A percentile compares a stretch with the other conserved stretches of the same genome.
These are phyloP conservation scores for Aspergillus piperis DNA, from an alignment of 2,329 filamentous ascomycete genomes.

Conservation along the genomic window DNA sequence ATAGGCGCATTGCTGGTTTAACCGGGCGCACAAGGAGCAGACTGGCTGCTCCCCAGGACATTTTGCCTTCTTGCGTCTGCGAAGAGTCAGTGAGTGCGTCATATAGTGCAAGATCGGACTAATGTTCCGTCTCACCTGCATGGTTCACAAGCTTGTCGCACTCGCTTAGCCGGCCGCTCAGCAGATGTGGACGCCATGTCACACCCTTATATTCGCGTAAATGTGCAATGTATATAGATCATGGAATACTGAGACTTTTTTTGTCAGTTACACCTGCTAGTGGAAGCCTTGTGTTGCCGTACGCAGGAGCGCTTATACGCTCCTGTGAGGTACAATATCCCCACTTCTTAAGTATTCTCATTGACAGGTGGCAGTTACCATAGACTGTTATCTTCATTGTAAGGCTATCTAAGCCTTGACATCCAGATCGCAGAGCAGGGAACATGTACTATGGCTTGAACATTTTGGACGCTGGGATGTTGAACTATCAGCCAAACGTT, in stretches of 20 bases:
- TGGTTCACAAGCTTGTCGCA: constrained; percentile 46
- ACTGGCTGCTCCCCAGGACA: constrained; percentile 54
- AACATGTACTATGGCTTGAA: background rate
- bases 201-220: background rate
- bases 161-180: constrained; percentile 37
- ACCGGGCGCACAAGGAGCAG: constrained; percentile 53
- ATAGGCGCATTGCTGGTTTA: constrained; percentile 52
- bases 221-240: background rate
- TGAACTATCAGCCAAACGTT: background rate
- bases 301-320: background rate
- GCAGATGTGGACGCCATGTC: constrained; percentile 10
- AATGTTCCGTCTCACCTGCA: constrained; percentile 38
- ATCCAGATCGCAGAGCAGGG: background rate
- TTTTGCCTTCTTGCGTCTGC: constrained; percentile 54
- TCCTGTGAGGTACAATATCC: background rate
- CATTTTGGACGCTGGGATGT: background rate
- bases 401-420: background rate
- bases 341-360: background rate
- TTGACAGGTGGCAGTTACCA: background rate
- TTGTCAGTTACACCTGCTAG: background rate
- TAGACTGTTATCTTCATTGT: no score
- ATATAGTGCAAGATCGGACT: constrained; percentile 5
- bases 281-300: background rate
- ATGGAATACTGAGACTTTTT: background rate
- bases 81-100: constrained; percentile 12